Percentiles rank a stretch among this genome's conserved stretches.
phyloP scores from a whole-genome alignment of 805 yeast genomes.

The Vanderwaltozyma verrucispora region DNA sequence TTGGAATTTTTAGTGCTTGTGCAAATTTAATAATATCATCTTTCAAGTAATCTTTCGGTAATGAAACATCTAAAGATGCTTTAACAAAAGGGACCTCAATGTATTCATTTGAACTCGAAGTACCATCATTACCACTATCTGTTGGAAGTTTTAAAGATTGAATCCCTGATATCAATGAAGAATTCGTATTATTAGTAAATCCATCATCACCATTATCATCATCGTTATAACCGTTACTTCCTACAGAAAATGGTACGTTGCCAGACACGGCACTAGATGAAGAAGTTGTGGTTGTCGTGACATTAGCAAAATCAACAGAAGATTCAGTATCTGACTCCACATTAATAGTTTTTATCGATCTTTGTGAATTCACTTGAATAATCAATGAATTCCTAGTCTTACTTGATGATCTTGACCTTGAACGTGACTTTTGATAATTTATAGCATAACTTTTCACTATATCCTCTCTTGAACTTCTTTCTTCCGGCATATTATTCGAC shows the following conservation, averaged over 20 bases:
- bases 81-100: slow-evolving; percentile 39
- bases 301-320: no score
- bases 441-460: slow-evolving; percentile 1
- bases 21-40: slow-evolving; percentile 63
- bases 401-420: slow-evolving; percentile 31
- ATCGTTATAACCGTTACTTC: no score
- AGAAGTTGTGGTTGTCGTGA: no score
- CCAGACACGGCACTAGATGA: no score
- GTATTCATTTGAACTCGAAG: slow-evolving; percentile 9
- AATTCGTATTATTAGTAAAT: not conserved
- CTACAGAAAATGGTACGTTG: no score
- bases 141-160: not conserved
- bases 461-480: not conserved
- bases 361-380: slow-evolving; percentile 19
- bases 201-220: not conserved
- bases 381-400: slow-evolving; percentile 25
- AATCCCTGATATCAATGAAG: not conserved
- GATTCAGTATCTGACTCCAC: slow-evolving; percentile 14
- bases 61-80: slow-evolving; percentile 57
- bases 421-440: slow-evolving; percentile 1
- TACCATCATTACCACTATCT: not conserved
- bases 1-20: slow-evolving; percentile 54
- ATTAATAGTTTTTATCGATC: slow-evolving; percentile 22
- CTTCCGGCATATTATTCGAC: not conserved
- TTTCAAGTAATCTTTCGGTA: slow-evolving; percentile 78